Evolutionary conservation across 2,329 filamentous ascomycete genomes (phyloP).

Genomic region (Talaromyces islandicus): DNA sequence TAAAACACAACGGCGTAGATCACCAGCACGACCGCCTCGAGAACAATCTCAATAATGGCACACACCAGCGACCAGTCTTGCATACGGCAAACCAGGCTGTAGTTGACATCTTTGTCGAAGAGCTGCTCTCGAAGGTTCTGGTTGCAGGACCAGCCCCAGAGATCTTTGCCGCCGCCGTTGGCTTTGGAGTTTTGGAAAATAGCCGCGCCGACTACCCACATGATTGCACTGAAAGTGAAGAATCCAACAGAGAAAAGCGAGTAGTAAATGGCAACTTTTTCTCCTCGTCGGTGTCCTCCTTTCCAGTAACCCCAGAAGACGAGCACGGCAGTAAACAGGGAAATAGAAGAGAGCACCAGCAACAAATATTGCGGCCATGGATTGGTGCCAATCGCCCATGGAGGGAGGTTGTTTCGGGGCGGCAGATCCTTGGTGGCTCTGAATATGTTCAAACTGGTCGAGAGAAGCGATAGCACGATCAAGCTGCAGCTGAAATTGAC

Average conservation of each 20-base stretch:
- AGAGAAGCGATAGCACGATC: slow-evolving; percentile 86
- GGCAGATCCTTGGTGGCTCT: slow-evolving; percentile 74
- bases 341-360: slow-evolving; percentile 71
- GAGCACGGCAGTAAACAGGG: slow-evolving; percentile 68
- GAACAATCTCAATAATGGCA: slow-evolving; percentile 91
- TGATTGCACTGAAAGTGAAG: slow-evolving; percentile 86
- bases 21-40: slow-evolving; percentile 83
- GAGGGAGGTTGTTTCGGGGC: slow-evolving; percentile 68
- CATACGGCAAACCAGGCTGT: slow-evolving; percentile 84
- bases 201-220: slow-evolving; percentile 85
- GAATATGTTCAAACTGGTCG: slow-evolving; percentile 86
- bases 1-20: slow-evolving; percentile 96
- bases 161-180: slow-evolving; percentile 71
- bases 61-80: slow-evolving; percentile 90
- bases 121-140: slow-evolving; percentile 74
- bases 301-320: slow-evolving; percentile 84
- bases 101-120: slow-evolving; percentile 76
- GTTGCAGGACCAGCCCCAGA: slow-evolving; percentile 98
- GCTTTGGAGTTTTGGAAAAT: slow-evolving; percentile 73
- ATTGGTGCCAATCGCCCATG: slow-evolving; percentile 76
- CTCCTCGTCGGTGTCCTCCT: slow-evolving; percentile 79
- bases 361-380: slow-evolving; percentile 87
- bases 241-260: slow-evolving; percentile 87
- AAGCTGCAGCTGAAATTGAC: slow-evolving; percentile 96
- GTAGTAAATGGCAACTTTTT: slow-evolving; percentile 93